Percentiles rank a stretch among this genome's conserved stretches.
Evolutionary conservation across 305 asterid species (phyloP).

Genomic region (Solanum hybrid): DNA sequence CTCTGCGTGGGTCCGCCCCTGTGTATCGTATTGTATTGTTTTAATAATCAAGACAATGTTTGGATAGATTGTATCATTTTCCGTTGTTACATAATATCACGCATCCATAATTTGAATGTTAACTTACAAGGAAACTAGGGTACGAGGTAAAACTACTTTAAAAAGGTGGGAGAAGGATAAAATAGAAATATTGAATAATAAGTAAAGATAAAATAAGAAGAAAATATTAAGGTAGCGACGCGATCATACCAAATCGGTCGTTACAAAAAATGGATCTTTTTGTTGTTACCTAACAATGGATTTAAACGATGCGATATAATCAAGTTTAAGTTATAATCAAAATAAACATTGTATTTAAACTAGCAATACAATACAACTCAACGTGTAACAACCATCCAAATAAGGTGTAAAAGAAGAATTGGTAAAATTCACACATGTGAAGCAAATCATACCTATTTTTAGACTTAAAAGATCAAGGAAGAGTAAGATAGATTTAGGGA

Average conservation of each 20-base stretch:
- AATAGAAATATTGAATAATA: neutral
- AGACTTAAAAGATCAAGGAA: neutral
- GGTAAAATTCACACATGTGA: neutral
- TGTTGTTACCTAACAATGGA: neutral
- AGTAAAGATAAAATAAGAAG: neutral
- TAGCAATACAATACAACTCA: neutral
- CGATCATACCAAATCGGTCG: neutral
- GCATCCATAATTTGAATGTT: neutral
- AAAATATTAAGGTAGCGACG: neutral
- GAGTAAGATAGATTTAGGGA: neutral
- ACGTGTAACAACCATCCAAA: neutral
- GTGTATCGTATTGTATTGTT: neutral
- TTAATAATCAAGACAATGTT: neutral
- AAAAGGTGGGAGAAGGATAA: neutral
- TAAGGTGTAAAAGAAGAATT: neutral
- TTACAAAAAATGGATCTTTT: neutral
- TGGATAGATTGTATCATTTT: neutral
- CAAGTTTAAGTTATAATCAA: neutral
- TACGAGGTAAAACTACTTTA: neutral
- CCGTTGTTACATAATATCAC: neutral
- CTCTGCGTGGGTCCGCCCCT: neutral
- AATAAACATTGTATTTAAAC: neutral
- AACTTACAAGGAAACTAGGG: neutral
- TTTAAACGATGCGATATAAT: neutral
- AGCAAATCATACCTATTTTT: neutral